Percentiles rank a stretch among this genome's conserved stretches.
Evolutionary conservation across 2,329 filamentous ascomycete species (phyloP).

Genomic region (Xylaria sp.): DNA sequence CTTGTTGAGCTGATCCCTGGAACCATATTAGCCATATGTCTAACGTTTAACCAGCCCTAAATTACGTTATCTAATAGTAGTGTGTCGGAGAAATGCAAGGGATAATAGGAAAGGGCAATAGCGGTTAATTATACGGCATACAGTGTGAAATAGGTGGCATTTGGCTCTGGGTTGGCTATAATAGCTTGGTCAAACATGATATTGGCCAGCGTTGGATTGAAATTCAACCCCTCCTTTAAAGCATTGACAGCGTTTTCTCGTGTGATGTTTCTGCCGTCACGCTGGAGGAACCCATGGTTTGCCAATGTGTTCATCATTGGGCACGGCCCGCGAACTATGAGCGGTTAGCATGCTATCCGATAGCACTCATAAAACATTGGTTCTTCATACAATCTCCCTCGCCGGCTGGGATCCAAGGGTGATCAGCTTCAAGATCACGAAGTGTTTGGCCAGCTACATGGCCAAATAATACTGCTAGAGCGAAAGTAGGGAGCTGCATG

Average conservation of each 20-base stretch:
- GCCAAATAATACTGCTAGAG: not conserved
- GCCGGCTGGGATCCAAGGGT: constrained; percentile 15
- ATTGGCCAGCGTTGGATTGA: constrained; percentile 53
- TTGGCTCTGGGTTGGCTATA: constrained; percentile 56
- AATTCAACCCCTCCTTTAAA: constrained; percentile 56
- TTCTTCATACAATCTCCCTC: constrained; percentile 14
- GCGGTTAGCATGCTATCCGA: constrained; percentile 1
- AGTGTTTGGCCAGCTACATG: constrained; percentile 7
- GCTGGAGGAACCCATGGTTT: constrained; percentile 62
- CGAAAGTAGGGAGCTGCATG: constrained; percentile 9
- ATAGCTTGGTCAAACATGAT: constrained; percentile 59
- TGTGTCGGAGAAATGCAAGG: not conserved
- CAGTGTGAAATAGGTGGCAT: constrained; percentile 57
- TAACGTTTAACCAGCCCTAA: not conserved
- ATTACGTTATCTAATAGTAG: not conserved
- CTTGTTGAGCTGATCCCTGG: constrained; percentile 50
- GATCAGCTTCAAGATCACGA: not conserved
- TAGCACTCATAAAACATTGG: not conserved
- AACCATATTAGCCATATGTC: not conserved
- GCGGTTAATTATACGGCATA: constrained; percentile 33
- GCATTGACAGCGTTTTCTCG: constrained; percentile 53
- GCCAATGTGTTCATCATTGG: constrained; percentile 64
- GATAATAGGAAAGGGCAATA: not conserved
- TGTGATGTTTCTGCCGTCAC: constrained; percentile 57
- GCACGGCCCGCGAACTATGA: constrained; percentile 56